Percentiles rank a stretch among this genome's conserved stretches.
Evolutionary conservation across 2,329 filamentous ascomycete genomes (phyloP).

Genomic region (Cladorrhinum sp.): DNA sequence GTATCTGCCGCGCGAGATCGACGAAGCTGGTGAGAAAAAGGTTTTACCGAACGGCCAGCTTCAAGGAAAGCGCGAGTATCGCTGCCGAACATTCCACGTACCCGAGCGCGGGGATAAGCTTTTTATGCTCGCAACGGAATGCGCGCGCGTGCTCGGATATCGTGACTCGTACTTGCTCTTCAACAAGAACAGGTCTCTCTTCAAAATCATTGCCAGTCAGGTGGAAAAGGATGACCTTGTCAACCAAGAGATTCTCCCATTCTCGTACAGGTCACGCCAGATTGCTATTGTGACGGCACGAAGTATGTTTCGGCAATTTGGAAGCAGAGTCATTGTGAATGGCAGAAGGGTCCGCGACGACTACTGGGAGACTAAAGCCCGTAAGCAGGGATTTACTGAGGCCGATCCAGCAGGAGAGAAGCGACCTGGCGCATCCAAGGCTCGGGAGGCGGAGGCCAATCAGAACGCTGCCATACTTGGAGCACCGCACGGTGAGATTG

Average conservation of each 20-base stretch:
- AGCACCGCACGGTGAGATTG: constrained; percentile 77
- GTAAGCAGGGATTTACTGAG: constrained; percentile 97
- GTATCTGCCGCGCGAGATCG: constrained; percentile 89
- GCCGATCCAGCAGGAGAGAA: constrained; percentile 95
- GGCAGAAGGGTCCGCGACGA: constrained; percentile 92
- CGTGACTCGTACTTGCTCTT: constrained; percentile 97
- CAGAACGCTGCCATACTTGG: constrained; percentile 60
- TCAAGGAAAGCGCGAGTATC: constrained; percentile 79
- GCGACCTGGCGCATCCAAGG: constrained; percentile 85
- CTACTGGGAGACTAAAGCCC: constrained; percentile 97
- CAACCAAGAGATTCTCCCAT: constrained; percentile 89
- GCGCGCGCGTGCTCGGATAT: constrained; percentile 88
- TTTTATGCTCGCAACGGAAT: constrained; percentile 98
- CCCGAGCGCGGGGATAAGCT: constrained; percentile 88
- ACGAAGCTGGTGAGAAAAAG: constrained; percentile 93
- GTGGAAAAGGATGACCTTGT: constrained; percentile 96
- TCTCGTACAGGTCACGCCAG: constrained; percentile 96
- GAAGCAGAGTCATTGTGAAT: constrained; percentile 86
- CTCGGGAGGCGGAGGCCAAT: constrained; percentile 71
- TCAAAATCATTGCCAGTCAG: constrained; percentile 96
- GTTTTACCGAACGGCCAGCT: constrained; percentile 80
- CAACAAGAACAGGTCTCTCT: constrained; percentile 96
- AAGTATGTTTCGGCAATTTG: constrained; percentile 99
- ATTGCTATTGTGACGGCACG: constrained; percentile 97
- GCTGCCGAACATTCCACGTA: constrained; percentile 89